Evolutionary conservation across 441 rosid species (phyloP).

Genomic region (Arabidopsis hybrid): DNA sequence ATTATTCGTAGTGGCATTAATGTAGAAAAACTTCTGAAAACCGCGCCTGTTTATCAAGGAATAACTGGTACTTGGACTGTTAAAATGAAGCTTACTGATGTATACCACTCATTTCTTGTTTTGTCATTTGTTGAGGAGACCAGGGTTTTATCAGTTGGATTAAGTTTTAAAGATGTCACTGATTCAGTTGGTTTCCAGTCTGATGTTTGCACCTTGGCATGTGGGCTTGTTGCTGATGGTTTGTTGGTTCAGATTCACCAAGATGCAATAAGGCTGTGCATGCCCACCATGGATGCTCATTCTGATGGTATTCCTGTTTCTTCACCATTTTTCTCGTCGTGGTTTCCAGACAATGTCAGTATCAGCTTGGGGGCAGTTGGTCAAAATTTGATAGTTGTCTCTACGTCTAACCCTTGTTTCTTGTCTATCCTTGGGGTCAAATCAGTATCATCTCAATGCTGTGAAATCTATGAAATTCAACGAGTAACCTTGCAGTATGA

Average conservation of each 20-base stretch:
- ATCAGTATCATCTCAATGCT: conserved; percentile 59
- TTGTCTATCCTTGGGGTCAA: conserved; percentile 81
- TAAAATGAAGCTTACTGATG: conserved; percentile 73
- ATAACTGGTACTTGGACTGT: conserved; percentile 93
- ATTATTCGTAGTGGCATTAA: conserved; percentile 85
- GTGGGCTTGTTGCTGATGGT: conserved; percentile 89
- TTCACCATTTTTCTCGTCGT: conserved; percentile 80
- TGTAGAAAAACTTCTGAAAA: conserved; percentile 86
- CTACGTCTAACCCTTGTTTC: conserved; percentile 94
- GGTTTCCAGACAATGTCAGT: conserved; percentile 81
- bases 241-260: conserved; percentile 89
- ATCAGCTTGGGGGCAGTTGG: conserved; percentile 99
- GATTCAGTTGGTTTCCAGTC: conserved; percentile 96
- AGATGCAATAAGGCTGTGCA: conserved; percentile 85
- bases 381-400: conserved; percentile 71
- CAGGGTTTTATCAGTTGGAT: conserved; percentile 91
- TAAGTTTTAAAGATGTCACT: conserved; percentile 94
- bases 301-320: conserved; percentile 76
- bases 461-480: conserved; percentile 84
- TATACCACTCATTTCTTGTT: conserved; percentile 92
- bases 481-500: conserved; percentile 79
- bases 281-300: conserved; percentile 88
- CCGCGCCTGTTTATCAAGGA: conserved; percentile 93
- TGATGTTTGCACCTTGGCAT: conserved; percentile 95
- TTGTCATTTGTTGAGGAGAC: conserved; percentile 98